Base-by-base conservation (phyloP, 1,139 yeast species). In the Debaryomyces robertsiae region DNA sequence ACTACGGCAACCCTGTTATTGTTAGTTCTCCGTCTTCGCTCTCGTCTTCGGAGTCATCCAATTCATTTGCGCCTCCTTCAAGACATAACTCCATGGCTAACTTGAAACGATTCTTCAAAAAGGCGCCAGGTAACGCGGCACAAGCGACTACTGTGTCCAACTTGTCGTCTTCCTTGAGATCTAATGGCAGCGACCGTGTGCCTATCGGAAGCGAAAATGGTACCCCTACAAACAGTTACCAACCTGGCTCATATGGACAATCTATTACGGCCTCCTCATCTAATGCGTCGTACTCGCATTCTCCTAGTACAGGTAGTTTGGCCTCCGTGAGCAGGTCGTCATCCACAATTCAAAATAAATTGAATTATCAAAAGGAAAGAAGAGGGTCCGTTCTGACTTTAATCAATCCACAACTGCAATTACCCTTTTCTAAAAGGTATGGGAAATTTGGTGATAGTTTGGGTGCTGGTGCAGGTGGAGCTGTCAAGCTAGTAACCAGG, bases 381-480 rank as follows among this genome's bases (percentile, higher is more conserved):
- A 58, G 72, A 41, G 69, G 67, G 7, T 68, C 75, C 3, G 73
- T 69, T 10, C 64, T 66, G 44, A 58, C 60, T 1, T 41, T 64
- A 13, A 52, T 67, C 14, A 55, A 54, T 37, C 41, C 47, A 11
- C 63, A 58, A 34, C 73, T 64, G 37, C 69, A 60, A 41, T 50
- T 71, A 28, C 81, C 95, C 2, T 79, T 84, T 47, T 77, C 86
- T 16, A 88, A 85, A 57, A 73, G 91, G 46, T 91, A 90, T 58
- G 81, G 89, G 38, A 86, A 84, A 57, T 79, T 83, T 39, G 96
- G 96, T 37, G 94, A 89, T 54, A 85, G 81, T 43, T 72, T 91
- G 32, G 98, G 98, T 36, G 95, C 95, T 9, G 98, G 98, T 44
- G 97, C 97, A 2, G 98, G 98, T 31, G 98, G 98, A 4, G 77